Conservation (phyloP, 202 grass and related monocot genomes). For the Schoenoplectus triqueter region DNA sequence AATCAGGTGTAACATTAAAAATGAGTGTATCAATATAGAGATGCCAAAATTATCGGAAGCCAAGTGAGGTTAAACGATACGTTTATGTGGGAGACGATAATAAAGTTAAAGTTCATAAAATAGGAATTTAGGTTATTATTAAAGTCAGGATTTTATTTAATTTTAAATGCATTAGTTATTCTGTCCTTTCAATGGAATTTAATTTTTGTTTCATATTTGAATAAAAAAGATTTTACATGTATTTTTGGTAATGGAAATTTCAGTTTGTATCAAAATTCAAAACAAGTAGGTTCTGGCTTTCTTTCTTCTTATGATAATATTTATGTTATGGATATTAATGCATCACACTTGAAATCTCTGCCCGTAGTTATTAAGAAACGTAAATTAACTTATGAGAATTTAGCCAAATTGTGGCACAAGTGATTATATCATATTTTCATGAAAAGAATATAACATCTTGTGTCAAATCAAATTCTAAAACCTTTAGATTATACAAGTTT, state of each 20-base stretch:
- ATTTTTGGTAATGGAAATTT: neutral
- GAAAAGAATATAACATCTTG: too few species aligned
- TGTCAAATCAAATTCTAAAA: too few species aligned
- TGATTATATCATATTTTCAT: too few species aligned
- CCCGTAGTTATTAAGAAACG: too few species aligned
- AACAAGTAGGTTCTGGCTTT: neutral
- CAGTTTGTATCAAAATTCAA: neutral
- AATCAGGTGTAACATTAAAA: conserved; percentile 14
- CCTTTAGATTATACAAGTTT: too few species aligned
- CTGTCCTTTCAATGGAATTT: neutral
- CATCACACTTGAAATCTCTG: too few species aligned
- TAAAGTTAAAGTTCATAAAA: neutral
- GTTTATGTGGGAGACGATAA: neutral
- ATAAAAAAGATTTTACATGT: neutral
- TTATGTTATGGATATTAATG: neutral
- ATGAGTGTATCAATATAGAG: conserved; percentile 21
- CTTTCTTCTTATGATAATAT: neutral
- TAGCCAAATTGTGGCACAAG: too few species aligned
- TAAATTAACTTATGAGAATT: too few species aligned
- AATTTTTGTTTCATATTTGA: neutral
- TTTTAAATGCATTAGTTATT: neutral
- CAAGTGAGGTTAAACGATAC: neutral
- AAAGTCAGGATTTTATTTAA: neutral
- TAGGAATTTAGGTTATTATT: neutral
- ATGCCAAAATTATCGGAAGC: neutral